These are phyloP conservation scores for Clitoria ternatea DNA, from an alignment of 306 rosid genomes.

Conservation along the genomic window DNA sequence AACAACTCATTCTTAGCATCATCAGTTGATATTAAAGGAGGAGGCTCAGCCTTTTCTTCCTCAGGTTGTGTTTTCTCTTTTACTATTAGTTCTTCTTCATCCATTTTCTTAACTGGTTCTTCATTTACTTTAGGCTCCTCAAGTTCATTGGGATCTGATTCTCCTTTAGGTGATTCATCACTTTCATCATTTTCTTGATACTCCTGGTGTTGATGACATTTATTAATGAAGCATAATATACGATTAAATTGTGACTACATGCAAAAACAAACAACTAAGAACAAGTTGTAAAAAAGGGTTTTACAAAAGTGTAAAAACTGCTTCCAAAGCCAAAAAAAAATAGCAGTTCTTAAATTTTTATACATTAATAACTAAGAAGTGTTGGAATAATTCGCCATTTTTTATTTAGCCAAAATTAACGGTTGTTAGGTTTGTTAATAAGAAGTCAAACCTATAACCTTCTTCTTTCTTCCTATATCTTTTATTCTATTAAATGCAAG, in stretches of 20 bases:
- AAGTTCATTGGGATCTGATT: conserved; percentile 37
- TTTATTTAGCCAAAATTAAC: no score
- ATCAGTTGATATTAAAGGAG: conserved; percentile 68
- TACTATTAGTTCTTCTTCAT: conserved; percentile 29
- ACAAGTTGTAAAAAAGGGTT: not conserved
- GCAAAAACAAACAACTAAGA: no score
- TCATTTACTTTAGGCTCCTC: conserved; percentile 51
- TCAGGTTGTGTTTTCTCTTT: conserved; percentile 44
- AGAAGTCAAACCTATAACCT: no score
- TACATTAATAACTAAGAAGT: not conserved
- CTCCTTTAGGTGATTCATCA: conserved; percentile 45
- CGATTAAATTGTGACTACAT: not conserved
- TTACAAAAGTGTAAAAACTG: not conserved
- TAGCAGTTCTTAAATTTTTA: not conserved
- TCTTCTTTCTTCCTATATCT: no score
- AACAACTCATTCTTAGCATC: conserved; percentile 54
- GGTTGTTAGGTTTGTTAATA: no score
- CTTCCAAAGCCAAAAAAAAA: not conserved
- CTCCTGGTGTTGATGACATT: conserved; percentile 42
- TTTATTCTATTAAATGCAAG: not conserved
- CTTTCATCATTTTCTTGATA: conserved; percentile 46
- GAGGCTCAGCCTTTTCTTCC: conserved; percentile 53
- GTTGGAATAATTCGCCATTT: not conserved
- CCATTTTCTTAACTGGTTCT: conserved; percentile 37
- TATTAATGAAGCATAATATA: not conserved